Percentiles rank a stretch among this genome's conserved stretches.
Conservation (phyloP, 1,284 basidiomycete species). For the Tilletia horrida region DNA sequence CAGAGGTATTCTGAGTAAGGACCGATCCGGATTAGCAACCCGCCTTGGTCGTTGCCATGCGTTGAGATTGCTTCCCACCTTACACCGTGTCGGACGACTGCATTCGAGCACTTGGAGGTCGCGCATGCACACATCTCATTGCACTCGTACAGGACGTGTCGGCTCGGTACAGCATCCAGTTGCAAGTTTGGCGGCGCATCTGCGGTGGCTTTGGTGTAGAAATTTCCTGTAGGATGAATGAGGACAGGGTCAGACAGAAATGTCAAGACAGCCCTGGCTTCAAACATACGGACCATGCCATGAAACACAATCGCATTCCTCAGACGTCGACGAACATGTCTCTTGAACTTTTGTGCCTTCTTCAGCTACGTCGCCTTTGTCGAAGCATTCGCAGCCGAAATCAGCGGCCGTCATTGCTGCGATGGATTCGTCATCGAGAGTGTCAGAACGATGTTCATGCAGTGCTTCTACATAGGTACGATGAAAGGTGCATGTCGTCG, state of each 20-base stretch:
- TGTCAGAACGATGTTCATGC: too few species aligned
- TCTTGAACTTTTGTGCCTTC: not conserved
- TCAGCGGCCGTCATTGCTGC: too few species aligned
- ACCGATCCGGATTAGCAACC: too few species aligned
- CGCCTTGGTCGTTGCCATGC: too few species aligned
- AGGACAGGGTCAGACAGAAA: not conserved
- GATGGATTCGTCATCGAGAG: too few species aligned
- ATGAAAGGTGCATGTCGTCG: not conserved
- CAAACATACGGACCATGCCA: conserved; percentile 7
- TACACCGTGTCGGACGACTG: not conserved
- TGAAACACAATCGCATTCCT: not conserved
- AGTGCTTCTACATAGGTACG: not conserved
- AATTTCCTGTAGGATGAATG: not conserved
- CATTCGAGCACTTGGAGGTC: not conserved
- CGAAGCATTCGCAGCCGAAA: not conserved
- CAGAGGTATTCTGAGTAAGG: not conserved
- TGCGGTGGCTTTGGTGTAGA: not conserved
- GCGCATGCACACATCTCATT: not conserved
- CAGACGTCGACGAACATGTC: not conserved
- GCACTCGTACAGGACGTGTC: conserved; percentile 10
- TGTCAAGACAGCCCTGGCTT: not conserved
- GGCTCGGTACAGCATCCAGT: not conserved
- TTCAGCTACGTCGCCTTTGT: not conserved
- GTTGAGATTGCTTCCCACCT: not conserved
- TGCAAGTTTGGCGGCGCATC: not conserved